A percentile compares a stretch with the other conserved stretches of the same genome.
Conservation (phyloP, 352 stramenopile genomes). For the Phytopythium kandeliae region DNA sequence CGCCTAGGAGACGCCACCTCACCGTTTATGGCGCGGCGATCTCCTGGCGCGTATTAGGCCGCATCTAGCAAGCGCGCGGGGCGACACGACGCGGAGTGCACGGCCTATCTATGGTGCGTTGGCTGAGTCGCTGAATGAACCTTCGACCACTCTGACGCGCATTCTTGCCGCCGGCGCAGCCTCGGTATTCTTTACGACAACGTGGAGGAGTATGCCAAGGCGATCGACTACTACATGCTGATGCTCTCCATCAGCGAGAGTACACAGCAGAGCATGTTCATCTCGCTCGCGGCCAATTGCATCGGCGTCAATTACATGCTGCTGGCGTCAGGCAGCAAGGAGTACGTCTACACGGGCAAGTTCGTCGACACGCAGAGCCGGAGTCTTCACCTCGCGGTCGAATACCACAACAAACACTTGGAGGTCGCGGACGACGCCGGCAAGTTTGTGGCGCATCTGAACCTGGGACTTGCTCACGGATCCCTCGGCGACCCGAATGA, state of each 20-base stretch:
- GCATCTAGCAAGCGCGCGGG: slow-evolving; percentile 83
- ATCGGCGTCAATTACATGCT: slow-evolving; percentile 89
- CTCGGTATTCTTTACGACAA: slow-evolving; percentile 88
- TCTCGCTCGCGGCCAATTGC: slow-evolving; percentile 77
- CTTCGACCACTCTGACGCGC: no score
- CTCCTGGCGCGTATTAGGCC: slow-evolving; percentile 15
- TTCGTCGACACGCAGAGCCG: slow-evolving; percentile 51
- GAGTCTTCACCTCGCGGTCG: slow-evolving; percentile 39
- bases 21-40: background rate
- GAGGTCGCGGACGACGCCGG: slow-evolving; percentile 76
- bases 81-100: slow-evolving; percentile 76
- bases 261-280: slow-evolving; percentile 71
- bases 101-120: slow-evolving; percentile 74
- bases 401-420: slow-evolving; percentile 76
- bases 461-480: slow-evolving; percentile 75
- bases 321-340: slow-evolving; percentile 43
- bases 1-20: no score
- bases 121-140: no score
- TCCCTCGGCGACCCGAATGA: slow-evolving; percentile 61
- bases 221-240: slow-evolving; percentile 81
- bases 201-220: slow-evolving; percentile 73
- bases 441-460: slow-evolving; percentile 84
- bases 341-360: slow-evolving; percentile 69
- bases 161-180: slow-evolving; percentile 13
- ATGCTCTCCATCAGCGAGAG: slow-evolving; percentile 84